phyloP scores from a whole-genome alignment of 2,329 filamentous ascomycete genomes.

The Ascochyta viciae-villosae region DNA sequence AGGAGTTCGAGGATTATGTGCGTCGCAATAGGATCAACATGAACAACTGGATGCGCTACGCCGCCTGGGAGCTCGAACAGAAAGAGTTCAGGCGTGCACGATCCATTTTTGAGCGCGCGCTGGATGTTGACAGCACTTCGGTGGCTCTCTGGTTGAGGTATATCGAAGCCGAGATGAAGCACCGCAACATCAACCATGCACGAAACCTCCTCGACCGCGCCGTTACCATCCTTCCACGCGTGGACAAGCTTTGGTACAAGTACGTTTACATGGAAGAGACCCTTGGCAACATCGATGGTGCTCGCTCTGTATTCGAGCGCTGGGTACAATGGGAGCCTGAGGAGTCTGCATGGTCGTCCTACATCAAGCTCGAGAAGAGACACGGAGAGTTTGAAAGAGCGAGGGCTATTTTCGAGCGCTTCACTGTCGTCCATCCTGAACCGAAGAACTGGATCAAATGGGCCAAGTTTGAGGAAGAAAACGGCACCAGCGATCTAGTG shows the following conservation, averaged over 20 bases:
- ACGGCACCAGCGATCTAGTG: constrained; percentile 88
- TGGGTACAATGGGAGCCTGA: constrained; percentile 99
- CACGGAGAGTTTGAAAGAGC: constrained; percentile 92
- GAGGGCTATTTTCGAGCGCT: constrained; percentile 86
- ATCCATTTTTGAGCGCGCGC: constrained; percentile 90
- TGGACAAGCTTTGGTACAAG: constrained; percentile 99
- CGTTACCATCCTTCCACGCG: constrained; percentile 86
- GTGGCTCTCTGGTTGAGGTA: constrained; percentile 91
- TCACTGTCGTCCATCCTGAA: constrained; percentile 92
- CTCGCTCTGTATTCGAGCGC: constrained; percentile 91
- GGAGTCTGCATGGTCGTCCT: constrained; percentile 92
- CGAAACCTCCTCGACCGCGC: constrained; percentile 92
- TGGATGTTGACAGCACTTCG: constrained; percentile 89
- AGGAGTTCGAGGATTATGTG: constrained; percentile 98
- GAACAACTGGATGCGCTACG: constrained; percentile 99
- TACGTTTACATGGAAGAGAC: constrained; percentile 99
- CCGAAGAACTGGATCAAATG: constrained; percentile 98
- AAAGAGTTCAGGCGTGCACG: constrained; percentile 93
- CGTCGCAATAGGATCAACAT: constrained; percentile 92
- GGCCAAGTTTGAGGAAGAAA: constrained; percentile 96
- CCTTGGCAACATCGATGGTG: constrained; percentile 90
- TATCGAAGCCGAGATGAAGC: constrained; percentile 94
- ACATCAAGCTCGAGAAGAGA: constrained; percentile 96
- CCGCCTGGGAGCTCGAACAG: constrained; percentile 95
- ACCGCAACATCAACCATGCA: constrained; percentile 81